Conservation (phyloP, 352 stramenopile species). For the Aphanomyces euteiches region DNA sequence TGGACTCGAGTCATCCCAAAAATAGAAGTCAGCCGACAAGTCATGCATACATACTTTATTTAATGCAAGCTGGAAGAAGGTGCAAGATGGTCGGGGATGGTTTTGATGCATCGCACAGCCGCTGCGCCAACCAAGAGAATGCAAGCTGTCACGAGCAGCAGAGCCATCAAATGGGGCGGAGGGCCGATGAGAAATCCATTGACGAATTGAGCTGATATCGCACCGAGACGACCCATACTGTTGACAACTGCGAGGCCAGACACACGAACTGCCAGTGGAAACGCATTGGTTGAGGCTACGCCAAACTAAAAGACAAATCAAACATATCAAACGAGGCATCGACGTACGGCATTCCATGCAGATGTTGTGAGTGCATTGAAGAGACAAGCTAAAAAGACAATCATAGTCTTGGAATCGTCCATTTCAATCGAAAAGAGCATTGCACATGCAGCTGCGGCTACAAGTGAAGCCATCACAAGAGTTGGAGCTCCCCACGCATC, state of each 20-base stretch:
- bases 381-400: slow-evolving; percentile 84
- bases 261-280: slow-evolving; percentile 83
- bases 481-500: slow-evolving; percentile 65
- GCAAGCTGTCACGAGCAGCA: slow-evolving; percentile 72
- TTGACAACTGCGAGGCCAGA: slow-evolving; percentile 89
- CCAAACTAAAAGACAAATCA: slow-evolving; percentile 57
- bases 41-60: no score
- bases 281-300: slow-evolving; percentile 83
- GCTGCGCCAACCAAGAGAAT: slow-evolving; percentile 62
- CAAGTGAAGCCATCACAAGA: slow-evolving; percentile 63
- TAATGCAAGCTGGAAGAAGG: no score
- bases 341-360: slow-evolving; percentile 84
- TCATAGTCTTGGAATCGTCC: slow-evolving; percentile 55
- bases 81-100: no score
- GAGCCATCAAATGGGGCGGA: slow-evolving; percentile 63
- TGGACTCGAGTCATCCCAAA: no score
- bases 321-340: slow-evolving; percentile 7
- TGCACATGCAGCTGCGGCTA: slow-evolving; percentile 56
- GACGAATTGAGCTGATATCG: slow-evolving; percentile 89
- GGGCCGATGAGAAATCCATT: slow-evolving; percentile 82
- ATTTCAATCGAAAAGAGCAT: slow-evolving; percentile 79
- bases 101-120: slow-evolving; percentile 1
- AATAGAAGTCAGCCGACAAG: no score
- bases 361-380: slow-evolving; percentile 90
- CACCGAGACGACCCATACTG: slow-evolving; percentile 79